phyloP scores from a whole-genome alignment of 2,329 filamentous ascomycete species.

The Nothopassalora personata region DNA sequence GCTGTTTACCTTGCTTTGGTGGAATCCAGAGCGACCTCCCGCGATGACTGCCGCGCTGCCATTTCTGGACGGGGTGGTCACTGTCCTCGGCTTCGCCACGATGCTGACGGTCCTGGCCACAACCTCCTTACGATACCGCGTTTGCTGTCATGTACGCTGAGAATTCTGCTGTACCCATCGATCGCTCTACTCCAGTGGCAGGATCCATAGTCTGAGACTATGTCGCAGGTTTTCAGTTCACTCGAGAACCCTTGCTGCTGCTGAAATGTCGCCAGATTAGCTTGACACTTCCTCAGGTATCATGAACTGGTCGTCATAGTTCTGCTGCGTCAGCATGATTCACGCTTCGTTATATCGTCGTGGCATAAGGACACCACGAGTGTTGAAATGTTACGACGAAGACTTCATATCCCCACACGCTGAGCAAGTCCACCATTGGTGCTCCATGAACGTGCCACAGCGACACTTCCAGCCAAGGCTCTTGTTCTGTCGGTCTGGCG shows the following conservation, averaged over 20 bases:
- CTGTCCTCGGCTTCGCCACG: neutral
- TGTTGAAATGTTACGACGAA: slow-evolving; percentile 36
- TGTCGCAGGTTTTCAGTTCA: neutral
- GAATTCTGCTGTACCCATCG: neutral
- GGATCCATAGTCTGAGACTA: neutral
- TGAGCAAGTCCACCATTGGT: slow-evolving; percentile 60
- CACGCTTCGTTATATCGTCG: neutral
- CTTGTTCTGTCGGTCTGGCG: slow-evolving; percentile 36
- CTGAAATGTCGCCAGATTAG: neutral
- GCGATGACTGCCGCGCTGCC: too few species aligned
- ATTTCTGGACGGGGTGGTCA: neutral
- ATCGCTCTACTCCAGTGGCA: neutral
- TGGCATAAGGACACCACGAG: neutral
- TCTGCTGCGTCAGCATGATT: neutral
- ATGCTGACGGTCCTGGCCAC: neutral
- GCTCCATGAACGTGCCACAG: slow-evolving; percentile 60
- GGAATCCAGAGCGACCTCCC: too few species aligned
- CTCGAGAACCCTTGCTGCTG: neutral
- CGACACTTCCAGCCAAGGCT: slow-evolving; percentile 56
- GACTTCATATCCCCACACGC: slow-evolving; percentile 56
- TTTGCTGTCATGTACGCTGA: neutral
- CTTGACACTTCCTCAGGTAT: neutral
- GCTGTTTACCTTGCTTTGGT: too few species aligned
- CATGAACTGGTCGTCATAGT: neutral
- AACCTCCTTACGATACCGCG: too few species aligned